These are phyloP conservation scores for Medicago truncatula DNA, from an alignment of 306 rosid species.

Conservation along the genomic window MtrunA17r5.0-ANR NC_053048.1:27877501-27878000, in stretches of 20 bases:
- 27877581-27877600: constrained; percentile 76
- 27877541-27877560: constrained; percentile 82
- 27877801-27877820: constrained; percentile 97
- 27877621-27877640: constrained; percentile 81
- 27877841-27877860: constrained; percentile 76
- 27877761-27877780: constrained; percentile 64
- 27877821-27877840: constrained; percentile 79
- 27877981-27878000: constrained; percentile 46
- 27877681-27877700: constrained; percentile 87
- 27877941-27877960: constrained; percentile 26
- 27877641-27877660: constrained; percentile 83
- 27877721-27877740: constrained; percentile 68
- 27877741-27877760: constrained; percentile 83
- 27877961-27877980: constrained; percentile 47
- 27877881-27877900: constrained; percentile 69
- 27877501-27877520: constrained; percentile 83
- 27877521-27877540: constrained; percentile 63
- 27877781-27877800: constrained; percentile 84
- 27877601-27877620: constrained; percentile 78
- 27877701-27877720: constrained; percentile 76
- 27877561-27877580: constrained; percentile 81
- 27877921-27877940: constrained; percentile 41
- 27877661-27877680: constrained; percentile 94
- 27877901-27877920: constrained; percentile 77
- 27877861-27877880: constrained; percentile 72